Evolutionary conservation across 495 filamentous ascomycete genomes (phyloP), one percentile per base, ranked within the genome.

Genomic region (Penicillium pulvis): DNA sequence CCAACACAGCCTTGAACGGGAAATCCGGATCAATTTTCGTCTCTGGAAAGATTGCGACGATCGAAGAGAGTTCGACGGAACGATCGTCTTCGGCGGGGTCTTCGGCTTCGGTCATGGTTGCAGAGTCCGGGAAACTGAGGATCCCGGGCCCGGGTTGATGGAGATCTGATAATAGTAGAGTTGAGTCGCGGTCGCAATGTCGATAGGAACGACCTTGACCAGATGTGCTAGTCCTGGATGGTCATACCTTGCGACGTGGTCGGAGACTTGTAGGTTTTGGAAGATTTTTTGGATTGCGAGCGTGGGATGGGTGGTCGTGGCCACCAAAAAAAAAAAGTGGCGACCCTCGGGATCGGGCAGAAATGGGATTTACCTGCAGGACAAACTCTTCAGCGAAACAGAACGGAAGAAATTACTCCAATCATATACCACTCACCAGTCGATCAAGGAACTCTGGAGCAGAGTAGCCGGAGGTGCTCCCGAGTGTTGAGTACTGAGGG

Each of bases 1-100:
- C 86, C 53, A 98, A 79, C 6, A 80, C 81, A 3, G 90, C 85
- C 50, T 79, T 81, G 68, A 87, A 88, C 2, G 83, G 83, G 4
- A 60, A 62, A 4, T 81, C 65, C 4, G 82, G 74, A 53, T 85
- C 80, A 33, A 89, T 72, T 31, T 79, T 77, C 16, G 96, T 84
- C 71, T 98, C 94, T 19, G 93, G 93, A 61, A 85, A 98, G 60
- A 98, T 98, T 64, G 92, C 89, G 14, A 81, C 79, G 45, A 98
- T 85, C n/a, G 92, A 85, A 47, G 83, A 85, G 49, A 98, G 80
- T 73, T 98, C 94, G 16, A 87, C 79, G 17, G 86, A 80, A 54
- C 94, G 90, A 58, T 89, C 84, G 65, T 91, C 89, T 23, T 80
- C 82, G 26, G 64, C 60, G n/a, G 55, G 41, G 9, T 66, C 69